Evolutionary conservation across 2,329 filamentous ascomycete species (phyloP).

Genomic region (Neurospora sp.): DNA sequence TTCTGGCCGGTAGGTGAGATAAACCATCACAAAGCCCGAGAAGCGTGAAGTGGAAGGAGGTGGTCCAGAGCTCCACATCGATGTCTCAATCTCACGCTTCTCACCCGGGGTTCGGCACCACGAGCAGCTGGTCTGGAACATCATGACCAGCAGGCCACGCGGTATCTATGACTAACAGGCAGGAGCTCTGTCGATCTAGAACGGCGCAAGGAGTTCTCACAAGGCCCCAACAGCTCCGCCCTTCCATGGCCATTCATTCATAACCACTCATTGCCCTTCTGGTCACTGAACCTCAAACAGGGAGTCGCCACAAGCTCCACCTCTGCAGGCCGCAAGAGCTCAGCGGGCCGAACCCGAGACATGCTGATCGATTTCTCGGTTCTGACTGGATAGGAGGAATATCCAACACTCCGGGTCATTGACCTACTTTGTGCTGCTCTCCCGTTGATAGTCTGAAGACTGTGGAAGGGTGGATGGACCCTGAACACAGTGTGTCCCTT

Average conservation of each 20-base stretch:
- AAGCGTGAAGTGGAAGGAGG: not conserved
- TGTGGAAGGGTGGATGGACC: not conserved
- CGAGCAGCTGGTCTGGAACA: not conserved
- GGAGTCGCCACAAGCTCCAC: not conserved
- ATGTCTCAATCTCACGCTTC: not conserved
- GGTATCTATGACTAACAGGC: not conserved
- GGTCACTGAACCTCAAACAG: not conserved
- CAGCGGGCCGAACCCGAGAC: not conserved
- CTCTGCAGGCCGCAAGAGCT: not conserved
- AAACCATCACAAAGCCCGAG: too few species aligned
- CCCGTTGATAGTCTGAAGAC: not conserved
- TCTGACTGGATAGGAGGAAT: not conserved
- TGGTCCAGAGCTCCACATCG: not conserved
- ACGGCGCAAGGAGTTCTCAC: not conserved
- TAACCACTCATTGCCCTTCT: not conserved
- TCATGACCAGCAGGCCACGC: not conserved
- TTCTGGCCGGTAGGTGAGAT: too few species aligned
- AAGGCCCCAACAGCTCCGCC: not conserved
- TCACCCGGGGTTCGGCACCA: not conserved
- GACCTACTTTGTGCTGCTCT: not conserved
- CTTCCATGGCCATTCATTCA: not conserved
- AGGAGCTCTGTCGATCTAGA: not conserved
- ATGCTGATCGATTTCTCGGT: not conserved
- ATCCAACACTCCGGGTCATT: not conserved
- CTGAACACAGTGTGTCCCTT: not conserved